A percentile compares a stretch with the other conserved stretches of the same genome.
These are phyloP conservation scores for Acanthamoeba sp. DNA, from an alignment of 208 protist species.

Conservation along the genomic window DNA sequence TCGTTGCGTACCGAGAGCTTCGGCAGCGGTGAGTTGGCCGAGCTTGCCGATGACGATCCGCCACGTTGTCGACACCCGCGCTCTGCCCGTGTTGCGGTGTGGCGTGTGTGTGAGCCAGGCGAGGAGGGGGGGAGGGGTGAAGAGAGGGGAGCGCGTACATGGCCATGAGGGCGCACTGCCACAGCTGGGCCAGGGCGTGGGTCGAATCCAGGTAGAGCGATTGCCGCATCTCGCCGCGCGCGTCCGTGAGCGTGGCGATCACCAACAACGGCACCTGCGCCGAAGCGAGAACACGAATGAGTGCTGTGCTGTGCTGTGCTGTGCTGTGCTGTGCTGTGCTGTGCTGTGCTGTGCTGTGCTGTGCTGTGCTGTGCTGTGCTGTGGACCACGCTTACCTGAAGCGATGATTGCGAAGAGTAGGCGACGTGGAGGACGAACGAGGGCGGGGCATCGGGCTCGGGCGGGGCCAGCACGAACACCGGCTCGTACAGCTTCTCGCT, in stretches of 20 bases:
- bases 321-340: too few relatives aligned
- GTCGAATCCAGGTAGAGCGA: slow-evolving; percentile 37
- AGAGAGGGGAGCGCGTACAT: not conserved
- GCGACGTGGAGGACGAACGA: slow-evolving; percentile 1
- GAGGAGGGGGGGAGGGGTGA: not conserved
- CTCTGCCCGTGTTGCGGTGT: not conserved
- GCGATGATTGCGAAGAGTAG: not conserved
- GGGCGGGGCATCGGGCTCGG: not conserved
- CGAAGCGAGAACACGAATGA: not conserved
- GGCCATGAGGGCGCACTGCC: slow-evolving; percentile 38
- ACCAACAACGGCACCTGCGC: not conserved
- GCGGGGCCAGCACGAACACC: not conserved
- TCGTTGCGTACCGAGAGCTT: not conserved
- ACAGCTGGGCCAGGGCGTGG: slow-evolving; percentile 35
- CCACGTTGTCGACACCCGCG: slow-evolving; percentile 12
- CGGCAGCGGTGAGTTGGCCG: not conserved
- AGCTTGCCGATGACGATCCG: slow-evolving; percentile 27
- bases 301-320: too few relatives aligned
- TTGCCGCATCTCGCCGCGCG: not conserved
- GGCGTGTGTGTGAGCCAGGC: not conserved
- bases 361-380: too few relatives aligned
- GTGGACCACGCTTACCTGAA: not conserved
- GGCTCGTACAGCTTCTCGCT: slow-evolving; percentile 37
- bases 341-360: too few relatives aligned
- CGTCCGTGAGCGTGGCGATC: not conserved